A percentile compares a stretch with the other conserved stretches of the same genome.
phyloP scores from a whole-genome alignment of 1,284 basidiomycete genomes.

The Vanrija humicola region DNA sequence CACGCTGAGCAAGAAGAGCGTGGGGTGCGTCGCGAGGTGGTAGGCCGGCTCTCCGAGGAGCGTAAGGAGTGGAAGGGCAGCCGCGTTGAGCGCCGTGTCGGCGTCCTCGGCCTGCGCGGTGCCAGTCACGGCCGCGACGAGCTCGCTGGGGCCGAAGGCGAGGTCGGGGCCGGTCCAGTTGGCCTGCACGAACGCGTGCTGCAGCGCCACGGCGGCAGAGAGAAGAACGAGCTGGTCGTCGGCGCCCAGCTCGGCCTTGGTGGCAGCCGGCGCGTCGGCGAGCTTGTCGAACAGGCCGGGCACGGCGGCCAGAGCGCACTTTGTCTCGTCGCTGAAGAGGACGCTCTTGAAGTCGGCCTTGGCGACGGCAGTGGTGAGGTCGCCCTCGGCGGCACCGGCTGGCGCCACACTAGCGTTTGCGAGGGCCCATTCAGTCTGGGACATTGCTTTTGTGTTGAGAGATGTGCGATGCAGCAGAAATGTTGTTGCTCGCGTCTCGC shows the following conservation, averaged over 20 bases:
- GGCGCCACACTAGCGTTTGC: too few relatives aligned
- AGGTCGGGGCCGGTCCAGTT: constrained; percentile 98
- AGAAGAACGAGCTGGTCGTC: constrained; percentile 58
- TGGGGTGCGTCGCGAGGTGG: constrained; percentile 70
- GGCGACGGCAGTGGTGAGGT: constrained; percentile 29
- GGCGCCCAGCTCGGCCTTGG: not conserved
- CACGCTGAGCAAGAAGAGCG: constrained; percentile 72
- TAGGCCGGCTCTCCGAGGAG: constrained; percentile 92
- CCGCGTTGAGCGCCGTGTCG: constrained; percentile 54
- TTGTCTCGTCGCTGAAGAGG: constrained; percentile 31
- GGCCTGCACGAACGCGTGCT: constrained; percentile 85
- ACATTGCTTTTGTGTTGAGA: not conserved
- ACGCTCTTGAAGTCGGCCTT: constrained; percentile 45
- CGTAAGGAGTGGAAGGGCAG: constrained; percentile 70
- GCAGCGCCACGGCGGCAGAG: constrained; percentile 66
- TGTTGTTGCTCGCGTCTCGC: too few relatives aligned
- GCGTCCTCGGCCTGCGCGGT: constrained; percentile 50
- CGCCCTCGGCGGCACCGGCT: constrained; percentile 1
- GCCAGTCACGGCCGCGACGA: constrained; percentile 54
- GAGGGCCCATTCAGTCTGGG: too few relatives aligned
- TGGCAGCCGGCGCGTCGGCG: not conserved
- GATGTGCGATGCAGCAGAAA: not conserved
- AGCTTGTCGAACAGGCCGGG: constrained; percentile 27
- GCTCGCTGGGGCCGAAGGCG: constrained; percentile 52
- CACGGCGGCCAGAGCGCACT: constrained; percentile 25